Percentiles rank a stretch among this genome's conserved stretches.
These are phyloP conservation scores for Scolecobasidium constrictum DNA, from an alignment of 2,329 filamentous ascomycete genomes.

Conservation along the genomic window DNA sequence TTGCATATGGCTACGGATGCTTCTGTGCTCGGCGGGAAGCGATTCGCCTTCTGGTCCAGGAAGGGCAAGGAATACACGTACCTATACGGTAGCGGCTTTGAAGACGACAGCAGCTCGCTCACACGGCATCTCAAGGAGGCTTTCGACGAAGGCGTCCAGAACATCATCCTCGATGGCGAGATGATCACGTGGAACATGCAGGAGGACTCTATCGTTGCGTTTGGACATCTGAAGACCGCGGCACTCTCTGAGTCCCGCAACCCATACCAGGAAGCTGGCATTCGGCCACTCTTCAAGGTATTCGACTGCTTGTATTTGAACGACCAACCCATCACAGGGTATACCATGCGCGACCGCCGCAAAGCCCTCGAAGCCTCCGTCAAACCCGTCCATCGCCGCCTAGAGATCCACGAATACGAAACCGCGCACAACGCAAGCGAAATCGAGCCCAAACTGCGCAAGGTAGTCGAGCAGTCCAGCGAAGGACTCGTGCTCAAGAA, in stretches of 20 bases:
- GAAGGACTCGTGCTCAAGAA: slow-evolving; percentile 94
- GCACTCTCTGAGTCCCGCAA: slow-evolving; percentile 62
- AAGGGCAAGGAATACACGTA: slow-evolving; percentile 97
- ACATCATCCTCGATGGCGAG: slow-evolving; percentile 87
- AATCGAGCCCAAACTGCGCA: slow-evolving; percentile 69
- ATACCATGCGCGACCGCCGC: slow-evolving; percentile 71
- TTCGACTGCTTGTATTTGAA: slow-evolving; percentile 93
- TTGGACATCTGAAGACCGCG: slow-evolving; percentile 88
- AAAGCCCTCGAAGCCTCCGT: slow-evolving; percentile 65
- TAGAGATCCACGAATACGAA: slow-evolving; percentile 71
- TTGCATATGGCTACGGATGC: slow-evolving; percentile 77
- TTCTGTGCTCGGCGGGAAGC: slow-evolving; percentile 53
- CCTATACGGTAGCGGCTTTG: slow-evolving; percentile 69
- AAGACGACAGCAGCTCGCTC: slow-evolving; percentile 64
- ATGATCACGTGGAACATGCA: slow-evolving; percentile 98
- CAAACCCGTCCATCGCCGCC: slow-evolving; percentile 56
- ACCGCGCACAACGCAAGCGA: slow-evolving; percentile 56
- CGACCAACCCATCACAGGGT: slow-evolving; percentile 64
- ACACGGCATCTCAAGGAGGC: slow-evolving; percentile 70
- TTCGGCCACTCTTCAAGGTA: slow-evolving; percentile 68
- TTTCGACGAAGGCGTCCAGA: slow-evolving; percentile 67
- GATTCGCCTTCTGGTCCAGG: slow-evolving; percentile 84
- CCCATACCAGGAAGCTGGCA: slow-evolving; percentile 46
- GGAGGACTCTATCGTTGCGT: slow-evolving; percentile 72
- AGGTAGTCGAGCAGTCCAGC: slow-evolving; percentile 74